Conservation (phyloP, 768 basidiomycete species). For the Rhodotorula babjevae region DNA sequence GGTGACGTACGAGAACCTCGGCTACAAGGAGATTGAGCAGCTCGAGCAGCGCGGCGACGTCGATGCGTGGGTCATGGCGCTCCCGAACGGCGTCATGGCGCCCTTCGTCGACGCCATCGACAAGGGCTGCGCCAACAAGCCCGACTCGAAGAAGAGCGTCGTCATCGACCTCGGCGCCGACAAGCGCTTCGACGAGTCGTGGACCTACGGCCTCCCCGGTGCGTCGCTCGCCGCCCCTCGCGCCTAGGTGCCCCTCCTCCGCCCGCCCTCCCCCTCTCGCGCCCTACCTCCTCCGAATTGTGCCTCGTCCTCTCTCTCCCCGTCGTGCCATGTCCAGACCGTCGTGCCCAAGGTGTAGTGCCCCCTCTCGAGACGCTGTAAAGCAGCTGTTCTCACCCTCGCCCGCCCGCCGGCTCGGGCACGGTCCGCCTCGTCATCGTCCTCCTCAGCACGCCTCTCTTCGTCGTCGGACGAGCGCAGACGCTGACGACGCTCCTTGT, state of each 20-base stretch:
- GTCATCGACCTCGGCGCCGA: constrained; percentile 91
- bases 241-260: neutral
- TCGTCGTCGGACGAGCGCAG: constrained; percentile 41
- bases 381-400: neutral
- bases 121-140: constrained; percentile 57
- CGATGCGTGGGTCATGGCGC: constrained; percentile 97
- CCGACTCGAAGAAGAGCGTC: constrained; percentile 60
- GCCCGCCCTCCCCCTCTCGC: neutral
- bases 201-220: constrained; percentile 99
- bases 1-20: constrained; percentile 75
- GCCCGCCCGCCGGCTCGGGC: no score
- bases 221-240: constrained; percentile 52
- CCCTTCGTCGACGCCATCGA: constrained; percentile 95
- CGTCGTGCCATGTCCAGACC: neutral
- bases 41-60: constrained; percentile 88
- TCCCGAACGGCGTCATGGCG: constrained; percentile 95
- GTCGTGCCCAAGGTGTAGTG: neutral
- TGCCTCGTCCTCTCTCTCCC: constrained; percentile 28
- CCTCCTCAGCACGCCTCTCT: no score
- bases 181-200: constrained; percentile 86
- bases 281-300: neutral
- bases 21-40: constrained; percentile 66
- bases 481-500: constrained; percentile 17
- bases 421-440: no score
- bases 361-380: neutral